Evolutionary conservation across 2,329 filamentous ascomycete species (phyloP).

Genomic region (Ascochyta fabae): DNA sequence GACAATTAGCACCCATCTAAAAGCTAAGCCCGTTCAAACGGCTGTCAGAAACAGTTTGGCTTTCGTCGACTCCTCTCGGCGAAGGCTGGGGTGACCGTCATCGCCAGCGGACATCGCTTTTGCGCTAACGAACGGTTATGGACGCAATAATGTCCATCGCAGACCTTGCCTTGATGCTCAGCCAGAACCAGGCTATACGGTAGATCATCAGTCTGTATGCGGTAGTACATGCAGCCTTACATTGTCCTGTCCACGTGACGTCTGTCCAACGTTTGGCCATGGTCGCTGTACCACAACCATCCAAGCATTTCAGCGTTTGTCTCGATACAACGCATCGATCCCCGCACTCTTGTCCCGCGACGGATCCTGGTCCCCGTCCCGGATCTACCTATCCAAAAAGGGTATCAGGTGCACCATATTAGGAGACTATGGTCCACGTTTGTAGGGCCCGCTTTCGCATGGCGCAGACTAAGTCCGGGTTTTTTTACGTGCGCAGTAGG

Average conservation of each 20-base stretch:
- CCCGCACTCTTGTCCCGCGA: not conserved
- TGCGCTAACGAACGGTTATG: not conserved
- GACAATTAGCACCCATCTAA: constrained; percentile 6
- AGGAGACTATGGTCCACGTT: not conserved
- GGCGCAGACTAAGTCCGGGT: not conserved
- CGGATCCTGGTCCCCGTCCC: not conserved
- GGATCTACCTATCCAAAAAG: not conserved
- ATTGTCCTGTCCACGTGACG: constrained; percentile 5
- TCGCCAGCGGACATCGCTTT: not conserved
- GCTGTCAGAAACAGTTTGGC: not conserved
- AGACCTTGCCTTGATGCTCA: not conserved
- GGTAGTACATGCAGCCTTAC: not conserved
- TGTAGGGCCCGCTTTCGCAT: not conserved
- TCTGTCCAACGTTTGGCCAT: not conserved
- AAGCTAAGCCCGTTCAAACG: not conserved
- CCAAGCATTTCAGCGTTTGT: constrained; percentile 1
- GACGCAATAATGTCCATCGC: not conserved
- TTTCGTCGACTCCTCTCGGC: not conserved
- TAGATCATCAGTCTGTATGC: not conserved
- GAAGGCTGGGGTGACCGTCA: not conserved
- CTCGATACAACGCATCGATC: constrained; percentile 2
- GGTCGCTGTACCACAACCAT: not conserved
- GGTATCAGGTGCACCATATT: not conserved
- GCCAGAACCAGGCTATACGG: not conserved
- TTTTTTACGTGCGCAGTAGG: not conserved